Percentiles rank a stretch among this genome's conserved stretches.
Conservation (phyloP, 768 basidiomycete species). For the Hypholoma fasciculare region DNA sequence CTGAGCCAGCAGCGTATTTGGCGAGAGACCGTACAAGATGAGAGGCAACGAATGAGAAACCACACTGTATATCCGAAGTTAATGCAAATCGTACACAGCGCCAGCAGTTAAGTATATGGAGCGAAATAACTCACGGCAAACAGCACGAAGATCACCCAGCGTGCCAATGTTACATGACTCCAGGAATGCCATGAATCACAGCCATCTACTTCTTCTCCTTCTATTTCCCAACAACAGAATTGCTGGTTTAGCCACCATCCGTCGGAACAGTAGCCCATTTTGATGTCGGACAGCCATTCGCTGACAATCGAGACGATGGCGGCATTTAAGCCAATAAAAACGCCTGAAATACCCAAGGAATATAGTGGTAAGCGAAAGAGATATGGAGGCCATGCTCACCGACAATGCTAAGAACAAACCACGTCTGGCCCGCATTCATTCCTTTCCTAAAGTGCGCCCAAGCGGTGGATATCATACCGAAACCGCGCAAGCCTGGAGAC, state of each 20-base stretch:
- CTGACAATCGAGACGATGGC: slow-evolving; percentile 94
- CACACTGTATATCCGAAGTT: slow-evolving; percentile 46
- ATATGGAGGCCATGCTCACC: slow-evolving; percentile 51
- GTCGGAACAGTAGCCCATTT: slow-evolving; percentile 94
- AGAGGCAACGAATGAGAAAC: slow-evolving; percentile 85
- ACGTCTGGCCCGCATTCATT: slow-evolving; percentile 78
- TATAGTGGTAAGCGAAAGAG: neutral
- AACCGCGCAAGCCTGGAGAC: slow-evolving; percentile 48
- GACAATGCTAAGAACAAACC: slow-evolving; percentile 89
- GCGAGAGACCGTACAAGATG: slow-evolving; percentile 88
- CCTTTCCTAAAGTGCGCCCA: slow-evolving; percentile 62
- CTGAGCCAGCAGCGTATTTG: slow-evolving; percentile 95
- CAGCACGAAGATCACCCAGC: slow-evolving; percentile 84
- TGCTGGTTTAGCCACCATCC: slow-evolving; percentile 99
- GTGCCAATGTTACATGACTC: slow-evolving; percentile 68
- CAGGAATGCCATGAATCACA: slow-evolving; percentile 94
- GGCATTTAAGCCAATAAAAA: slow-evolving; percentile 91
- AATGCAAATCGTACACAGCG: neutral
- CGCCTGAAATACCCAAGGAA: slow-evolving; percentile 46
- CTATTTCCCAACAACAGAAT: slow-evolving; percentile 98
- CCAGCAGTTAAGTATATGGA: neutral
- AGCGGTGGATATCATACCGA: slow-evolving; percentile 51
- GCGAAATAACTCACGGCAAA: slow-evolving; percentile 70
- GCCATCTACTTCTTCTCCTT: slow-evolving; percentile 71
- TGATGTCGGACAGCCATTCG: slow-evolving; percentile 97